These are phyloP conservation scores for Penicillium digitatum DNA, from an alignment of 2,329 filamentous ascomycete species.

Conservation along the genomic window DNA sequence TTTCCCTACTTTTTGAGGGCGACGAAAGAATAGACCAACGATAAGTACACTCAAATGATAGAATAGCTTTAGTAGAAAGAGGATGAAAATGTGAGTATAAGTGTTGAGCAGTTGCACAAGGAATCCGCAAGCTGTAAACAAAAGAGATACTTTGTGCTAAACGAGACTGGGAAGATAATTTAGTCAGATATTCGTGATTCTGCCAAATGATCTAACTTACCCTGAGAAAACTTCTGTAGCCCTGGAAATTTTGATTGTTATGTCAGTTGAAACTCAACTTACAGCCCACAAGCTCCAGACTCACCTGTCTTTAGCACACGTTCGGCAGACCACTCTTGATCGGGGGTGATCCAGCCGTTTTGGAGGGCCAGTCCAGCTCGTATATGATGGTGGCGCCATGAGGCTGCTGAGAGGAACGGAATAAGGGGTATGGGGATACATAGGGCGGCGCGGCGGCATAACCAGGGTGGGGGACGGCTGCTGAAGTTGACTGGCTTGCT, in stretches of 20 bases:
- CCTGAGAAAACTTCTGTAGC: background rate
- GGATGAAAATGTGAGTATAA: background rate
- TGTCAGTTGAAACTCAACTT: background rate
- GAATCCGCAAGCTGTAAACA: background rate
- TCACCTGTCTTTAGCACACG: background rate
- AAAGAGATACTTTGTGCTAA: too few relatives aligned
- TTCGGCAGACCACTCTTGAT: background rate
- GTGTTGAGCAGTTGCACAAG: background rate
- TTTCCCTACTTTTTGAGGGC: too few relatives aligned
- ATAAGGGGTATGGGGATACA: background rate
- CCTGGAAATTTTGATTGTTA: background rate
- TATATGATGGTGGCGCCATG: background rate
- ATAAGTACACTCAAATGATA: too few relatives aligned
- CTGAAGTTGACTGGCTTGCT: background rate
- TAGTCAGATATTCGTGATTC: background rate
- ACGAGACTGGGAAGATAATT: background rate
- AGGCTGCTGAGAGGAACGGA: background rate
- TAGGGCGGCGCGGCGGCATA: background rate
- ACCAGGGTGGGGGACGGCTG: background rate
- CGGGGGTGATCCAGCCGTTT: background rate
- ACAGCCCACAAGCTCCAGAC: too few relatives aligned
- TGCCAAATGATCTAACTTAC: background rate
- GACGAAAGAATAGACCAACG: too few relatives aligned
- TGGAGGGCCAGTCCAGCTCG: background rate
- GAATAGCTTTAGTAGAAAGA: too few relatives aligned